phyloP scores from a whole-genome alignment of 768 basidiomycete species.

The Termitomyces sp. region DNA sequence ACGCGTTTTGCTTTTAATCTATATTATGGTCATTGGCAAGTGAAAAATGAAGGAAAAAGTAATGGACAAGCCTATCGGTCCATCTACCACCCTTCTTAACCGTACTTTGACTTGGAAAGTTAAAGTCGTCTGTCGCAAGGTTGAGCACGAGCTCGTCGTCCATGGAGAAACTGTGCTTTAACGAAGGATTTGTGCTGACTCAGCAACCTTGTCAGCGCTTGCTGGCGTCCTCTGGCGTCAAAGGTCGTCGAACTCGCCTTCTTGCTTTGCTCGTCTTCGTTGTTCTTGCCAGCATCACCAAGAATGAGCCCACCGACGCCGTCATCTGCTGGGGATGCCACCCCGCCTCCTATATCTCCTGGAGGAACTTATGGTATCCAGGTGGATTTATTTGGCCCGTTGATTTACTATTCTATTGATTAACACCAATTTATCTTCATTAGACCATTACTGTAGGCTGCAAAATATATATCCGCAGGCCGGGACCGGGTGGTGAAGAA shows the following conservation, averaged over 20 bases:
- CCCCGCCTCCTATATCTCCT: slow-evolving; percentile 62
- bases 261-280: not conserved
- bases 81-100: slow-evolving; percentile 62
- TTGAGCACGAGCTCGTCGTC: slow-evolving; percentile 78
- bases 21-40: slow-evolving; percentile 9
- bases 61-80: slow-evolving; percentile 62
- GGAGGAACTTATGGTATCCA: slow-evolving; percentile 77
- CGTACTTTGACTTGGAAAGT: slow-evolving; percentile 16
- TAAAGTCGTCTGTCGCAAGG: slow-evolving; percentile 40
- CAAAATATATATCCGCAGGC: slow-evolving; percentile 89
- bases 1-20: slow-evolving; percentile 76
- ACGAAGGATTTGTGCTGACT: slow-evolving; percentile 17
- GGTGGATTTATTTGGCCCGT: slow-evolving; percentile 35
- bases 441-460: slow-evolving; percentile 90
- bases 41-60: slow-evolving; percentile 11
- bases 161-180: slow-evolving; percentile 30
- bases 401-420: slow-evolving; percentile 12
- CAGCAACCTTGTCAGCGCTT: slow-evolving; percentile 14
- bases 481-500: slow-evolving; percentile 72
- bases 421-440: slow-evolving; percentile 23
- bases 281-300: not conserved
- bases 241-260: not conserved
- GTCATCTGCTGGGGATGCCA: slow-evolving; percentile 33
- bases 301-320: slow-evolving; percentile 33
- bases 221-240: slow-evolving; percentile 1